Conservation (phyloP, 2,329 filamentous ascomycete genomes). For the Apiospora hydei region DNA sequence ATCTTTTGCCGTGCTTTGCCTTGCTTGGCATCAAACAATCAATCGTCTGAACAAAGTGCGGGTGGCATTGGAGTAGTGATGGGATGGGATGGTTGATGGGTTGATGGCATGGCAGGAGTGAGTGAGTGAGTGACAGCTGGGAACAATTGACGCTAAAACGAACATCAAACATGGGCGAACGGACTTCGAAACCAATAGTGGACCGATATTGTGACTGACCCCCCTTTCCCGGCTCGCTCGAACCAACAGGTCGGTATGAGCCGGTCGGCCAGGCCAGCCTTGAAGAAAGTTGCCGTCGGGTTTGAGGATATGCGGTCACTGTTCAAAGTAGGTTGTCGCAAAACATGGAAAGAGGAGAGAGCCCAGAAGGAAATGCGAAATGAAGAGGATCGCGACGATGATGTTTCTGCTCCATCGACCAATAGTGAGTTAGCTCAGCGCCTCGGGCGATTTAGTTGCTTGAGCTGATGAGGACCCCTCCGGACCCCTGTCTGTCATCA, state of each 20-base stretch:
- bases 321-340: background rate
- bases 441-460: constrained; percentile 1
- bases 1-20: background rate
- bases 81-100: background rate
- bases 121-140: background rate
- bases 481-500: background rate
- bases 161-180: constrained; percentile 33
- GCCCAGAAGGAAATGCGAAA: background rate
- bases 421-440: background rate
- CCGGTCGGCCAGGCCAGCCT: background rate
- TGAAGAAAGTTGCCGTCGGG: background rate
- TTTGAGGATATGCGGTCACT: background rate
- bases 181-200: constrained; percentile 35
- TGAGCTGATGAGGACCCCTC: background rate
- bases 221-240: background rate
- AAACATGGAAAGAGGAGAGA: background rate
- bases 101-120: background rate
- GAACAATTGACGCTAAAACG: constrained; percentile 28
- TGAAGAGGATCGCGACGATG: background rate
- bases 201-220: too few relatives aligned
- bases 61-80: too few relatives aligned
- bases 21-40: background rate
- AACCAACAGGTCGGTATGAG: background rate
- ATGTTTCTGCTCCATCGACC: background rate
- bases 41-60: background rate